phyloP scores from a whole-genome alignment of 2,329 filamentous ascomycete species.

The Drechslera avenae region DNA sequence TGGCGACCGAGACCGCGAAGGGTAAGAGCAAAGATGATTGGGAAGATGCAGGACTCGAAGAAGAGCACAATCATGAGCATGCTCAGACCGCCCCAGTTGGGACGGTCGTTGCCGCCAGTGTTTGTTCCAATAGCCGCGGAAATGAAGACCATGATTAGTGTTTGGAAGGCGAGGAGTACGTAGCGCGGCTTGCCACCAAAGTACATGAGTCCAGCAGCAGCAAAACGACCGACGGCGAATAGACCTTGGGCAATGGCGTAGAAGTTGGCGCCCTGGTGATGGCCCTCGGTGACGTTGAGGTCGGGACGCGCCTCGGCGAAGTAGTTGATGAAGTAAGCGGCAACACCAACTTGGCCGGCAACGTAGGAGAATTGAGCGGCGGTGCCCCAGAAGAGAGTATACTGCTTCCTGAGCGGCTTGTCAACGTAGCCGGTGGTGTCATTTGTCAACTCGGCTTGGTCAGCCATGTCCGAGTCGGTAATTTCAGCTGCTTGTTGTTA shows the following conservation, averaged over 20 bases:
- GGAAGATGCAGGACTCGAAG: conserved; percentile 49
- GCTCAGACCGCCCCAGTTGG: conserved; percentile 46
- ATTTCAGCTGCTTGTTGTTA: conserved; percentile 60
- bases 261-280: conserved; percentile 46
- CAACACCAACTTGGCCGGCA: conserved; percentile 60
- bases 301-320: conserved; percentile 44
- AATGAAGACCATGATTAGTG: conserved; percentile 47
- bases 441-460: conserved; percentile 42
- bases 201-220: conserved; percentile 47
- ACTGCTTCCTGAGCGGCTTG: conserved; percentile 69
- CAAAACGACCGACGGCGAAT: conserved; percentile 47
- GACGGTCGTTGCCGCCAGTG: conserved; percentile 30
- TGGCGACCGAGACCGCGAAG: conserved; percentile 48
- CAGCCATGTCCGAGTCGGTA: conserved; percentile 69
- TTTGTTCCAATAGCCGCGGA: conserved; percentile 40
- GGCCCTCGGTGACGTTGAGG: conserved; percentile 27
- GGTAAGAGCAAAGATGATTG: conserved; percentile 47
- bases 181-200: conserved; percentile 42
- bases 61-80: conserved; percentile 48
- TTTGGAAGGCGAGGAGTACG: conserved; percentile 46
- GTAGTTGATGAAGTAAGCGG: conserved; percentile 53
- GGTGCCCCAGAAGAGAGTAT: conserved; percentile 45
- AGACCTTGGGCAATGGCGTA: conserved; percentile 48
- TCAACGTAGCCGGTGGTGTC: conserved; percentile 59
- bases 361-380: conserved; percentile 62